Evolutionary conservation across 768 basidiomycete species (phyloP).

Genomic region (Suillus bovinus): DNA sequence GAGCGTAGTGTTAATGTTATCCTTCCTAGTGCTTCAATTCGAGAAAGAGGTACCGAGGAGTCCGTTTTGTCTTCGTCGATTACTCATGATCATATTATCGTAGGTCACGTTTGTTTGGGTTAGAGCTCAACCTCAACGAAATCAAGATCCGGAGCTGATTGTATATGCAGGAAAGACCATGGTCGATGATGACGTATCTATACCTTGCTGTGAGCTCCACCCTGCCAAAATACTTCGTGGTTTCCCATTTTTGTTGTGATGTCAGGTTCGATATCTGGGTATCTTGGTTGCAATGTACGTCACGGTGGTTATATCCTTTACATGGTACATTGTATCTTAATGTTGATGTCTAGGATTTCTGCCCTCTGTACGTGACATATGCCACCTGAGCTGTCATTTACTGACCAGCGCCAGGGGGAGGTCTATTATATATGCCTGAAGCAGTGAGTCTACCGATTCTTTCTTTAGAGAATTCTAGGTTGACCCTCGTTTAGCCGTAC

Average conservation of each 20-base stretch:
- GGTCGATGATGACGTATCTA: background rate
- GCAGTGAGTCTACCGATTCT: background rate
- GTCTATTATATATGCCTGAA: background rate
- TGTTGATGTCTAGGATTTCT: background rate
- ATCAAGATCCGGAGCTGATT: background rate
- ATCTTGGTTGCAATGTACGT: background rate
- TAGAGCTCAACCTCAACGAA: background rate
- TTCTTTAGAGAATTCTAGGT: background rate
- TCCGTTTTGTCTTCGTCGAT: background rate
- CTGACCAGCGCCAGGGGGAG: background rate
- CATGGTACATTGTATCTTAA: background rate
- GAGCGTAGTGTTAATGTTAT: background rate
- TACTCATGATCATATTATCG: background rate
- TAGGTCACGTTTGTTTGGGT: background rate
- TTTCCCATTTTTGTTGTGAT: background rate
- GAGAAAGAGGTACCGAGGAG: background rate
- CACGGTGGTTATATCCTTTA: background rate
- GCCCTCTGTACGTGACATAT: background rate
- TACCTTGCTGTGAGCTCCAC: background rate
- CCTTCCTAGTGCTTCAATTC: background rate
- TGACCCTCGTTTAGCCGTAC: background rate
- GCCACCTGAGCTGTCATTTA: background rate
- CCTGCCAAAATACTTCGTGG: background rate
- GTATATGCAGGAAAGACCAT: background rate
- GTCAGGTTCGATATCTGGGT: background rate